Evolutionary conservation across 2,329 filamentous ascomycete species (phyloP).

Genomic region (Teratosphaeria pseudoeucalypti): DNA sequence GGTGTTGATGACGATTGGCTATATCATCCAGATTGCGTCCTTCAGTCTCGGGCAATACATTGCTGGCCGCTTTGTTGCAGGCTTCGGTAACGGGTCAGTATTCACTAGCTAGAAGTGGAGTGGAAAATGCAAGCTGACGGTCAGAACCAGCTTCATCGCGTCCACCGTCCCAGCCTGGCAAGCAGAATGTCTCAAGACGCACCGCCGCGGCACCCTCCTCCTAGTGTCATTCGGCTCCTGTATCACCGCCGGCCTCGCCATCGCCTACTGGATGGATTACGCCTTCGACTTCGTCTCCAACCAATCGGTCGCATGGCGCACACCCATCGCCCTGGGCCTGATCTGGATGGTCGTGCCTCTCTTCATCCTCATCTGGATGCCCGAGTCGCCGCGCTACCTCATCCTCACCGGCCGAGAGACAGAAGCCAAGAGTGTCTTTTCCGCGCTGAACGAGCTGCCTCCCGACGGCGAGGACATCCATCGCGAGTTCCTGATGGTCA

Average conservation of each 20-base stretch:
- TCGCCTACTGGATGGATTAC: conserved; percentile 30
- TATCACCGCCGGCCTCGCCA: conserved; percentile 35
- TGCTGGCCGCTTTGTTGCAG: conserved; percentile 41
- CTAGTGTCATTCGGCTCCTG: conserved; percentile 39
- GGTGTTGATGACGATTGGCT: conserved; percentile 47
- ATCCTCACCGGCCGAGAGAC: conserved; percentile 46
- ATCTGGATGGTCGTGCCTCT: conserved; percentile 16
- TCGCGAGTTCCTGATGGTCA: conserved; percentile 42
- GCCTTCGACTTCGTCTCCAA: conserved; percentile 17
- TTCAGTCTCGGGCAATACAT: conserved; percentile 37
- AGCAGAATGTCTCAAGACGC: conserved; percentile 37
- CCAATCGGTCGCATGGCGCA: conserved; percentile 19
- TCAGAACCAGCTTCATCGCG: conserved; percentile 25
- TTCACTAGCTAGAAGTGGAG: too few relatives aligned
- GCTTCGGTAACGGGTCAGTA: conserved; percentile 29
- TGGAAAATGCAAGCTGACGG: not conserved
- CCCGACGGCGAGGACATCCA: conserved; percentile 36
- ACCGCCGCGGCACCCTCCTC: conserved; percentile 36
- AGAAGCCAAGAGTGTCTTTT: conserved; percentile 38
- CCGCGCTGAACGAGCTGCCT: conserved; percentile 37
- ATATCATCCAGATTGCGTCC: conserved; percentile 47
- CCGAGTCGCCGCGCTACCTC: conserved; percentile 35
- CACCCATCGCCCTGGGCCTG: conserved; percentile 21
- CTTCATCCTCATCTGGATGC: conserved; percentile 13
- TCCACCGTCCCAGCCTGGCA: conserved; percentile 37